Conservation (phyloP, 2,329 filamentous ascomycete genomes). For the Talaromyces sp. region DNA sequence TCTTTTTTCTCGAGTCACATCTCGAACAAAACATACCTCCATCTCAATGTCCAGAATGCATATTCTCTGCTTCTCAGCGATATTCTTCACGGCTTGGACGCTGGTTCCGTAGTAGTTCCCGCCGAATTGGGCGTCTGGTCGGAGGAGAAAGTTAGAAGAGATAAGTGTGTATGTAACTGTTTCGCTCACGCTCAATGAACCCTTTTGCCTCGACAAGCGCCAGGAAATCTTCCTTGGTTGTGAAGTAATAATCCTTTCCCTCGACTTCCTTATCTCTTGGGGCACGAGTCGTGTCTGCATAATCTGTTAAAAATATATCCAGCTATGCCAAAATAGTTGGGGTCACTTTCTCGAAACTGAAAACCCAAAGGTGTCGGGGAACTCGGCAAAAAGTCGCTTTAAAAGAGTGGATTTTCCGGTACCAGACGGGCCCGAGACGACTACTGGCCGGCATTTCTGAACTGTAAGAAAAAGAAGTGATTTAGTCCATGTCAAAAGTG, state of each 20-base stretch:
- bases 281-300: slow-evolving; percentile 67
- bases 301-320: slow-evolving; percentile 1
- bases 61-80: slow-evolving; percentile 64
- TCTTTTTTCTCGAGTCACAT: not conserved
- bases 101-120: slow-evolving; percentile 84
- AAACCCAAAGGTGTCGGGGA: slow-evolving; percentile 40
- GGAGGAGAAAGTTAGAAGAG: not conserved
- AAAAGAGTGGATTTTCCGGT: slow-evolving; percentile 41
- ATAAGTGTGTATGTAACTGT: not conserved
- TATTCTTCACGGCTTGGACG: slow-evolving; percentile 70
- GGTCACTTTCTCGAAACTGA: slow-evolving; percentile 32
- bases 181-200: slow-evolving; percentile 65
- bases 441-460: slow-evolving; percentile 29
- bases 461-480: not conserved
- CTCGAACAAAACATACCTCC: slow-evolving; percentile 55
- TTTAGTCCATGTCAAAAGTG: not conserved
- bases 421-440: slow-evolving; percentile 38
- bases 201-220: slow-evolving; percentile 61
- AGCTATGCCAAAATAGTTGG: slow-evolving; percentile 9
- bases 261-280: slow-evolving; percentile 71
- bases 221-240: slow-evolving; percentile 62
- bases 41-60: slow-evolving; percentile 95
- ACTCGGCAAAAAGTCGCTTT: slow-evolving; percentile 36
- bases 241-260: slow-evolving; percentile 78
- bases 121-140: slow-evolving; percentile 66